Base-by-base conservation (phyloP, 345 rosid species). In the Cochlearia excelsa region DNA sequence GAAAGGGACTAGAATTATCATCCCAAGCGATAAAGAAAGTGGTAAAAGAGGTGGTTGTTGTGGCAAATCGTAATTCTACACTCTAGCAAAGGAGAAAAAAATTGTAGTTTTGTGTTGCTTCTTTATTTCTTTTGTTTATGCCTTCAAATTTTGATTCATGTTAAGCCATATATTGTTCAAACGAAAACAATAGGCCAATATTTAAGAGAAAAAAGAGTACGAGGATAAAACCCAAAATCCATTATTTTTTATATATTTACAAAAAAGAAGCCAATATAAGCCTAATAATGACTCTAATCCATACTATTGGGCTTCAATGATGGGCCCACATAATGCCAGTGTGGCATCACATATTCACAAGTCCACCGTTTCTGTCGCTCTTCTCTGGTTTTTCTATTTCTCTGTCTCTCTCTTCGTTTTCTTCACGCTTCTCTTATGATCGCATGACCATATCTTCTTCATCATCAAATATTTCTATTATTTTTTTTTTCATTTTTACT, bases 1-100 rank as follows among this genome's bases (percentile, higher is more conserved):
- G 29, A 85, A 81, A 58, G 95, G 95, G 50, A 85, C 92, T 38
- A 77, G 77, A 54, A 88, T 88, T 48, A 59, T 85, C 55, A 81
- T 88, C 47, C 92, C 95, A 0, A 68, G 59, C 1, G 84, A 81
- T 54, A 82, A 85, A 8, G 78, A 61, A 52, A 72, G 57, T 60
- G 54, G 37, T 27, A 69, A 70, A 33, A 72, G 71, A 54, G 79
- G 88, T 55, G 87, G 85, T 4, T 85, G 89, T 69, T 88, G 95
- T 33, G 74, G 69, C 26, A 70, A 62, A 63, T 57, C 65, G 26
- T 70, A 46, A 69, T 26, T 49, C 8, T 62, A 35, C 23, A 16
- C 23, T 16, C 29, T 42, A 68, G 48, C 46, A 0, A 39, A 39
- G 27, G 44, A 31, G 4, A 6, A 34, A 3, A 4, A 35, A 4